Evolutionary conservation across 352 stramenopile species (phyloP), one percentile per base, ranked within the genome.

Genomic region (Globisporangium emineosum): DNA sequence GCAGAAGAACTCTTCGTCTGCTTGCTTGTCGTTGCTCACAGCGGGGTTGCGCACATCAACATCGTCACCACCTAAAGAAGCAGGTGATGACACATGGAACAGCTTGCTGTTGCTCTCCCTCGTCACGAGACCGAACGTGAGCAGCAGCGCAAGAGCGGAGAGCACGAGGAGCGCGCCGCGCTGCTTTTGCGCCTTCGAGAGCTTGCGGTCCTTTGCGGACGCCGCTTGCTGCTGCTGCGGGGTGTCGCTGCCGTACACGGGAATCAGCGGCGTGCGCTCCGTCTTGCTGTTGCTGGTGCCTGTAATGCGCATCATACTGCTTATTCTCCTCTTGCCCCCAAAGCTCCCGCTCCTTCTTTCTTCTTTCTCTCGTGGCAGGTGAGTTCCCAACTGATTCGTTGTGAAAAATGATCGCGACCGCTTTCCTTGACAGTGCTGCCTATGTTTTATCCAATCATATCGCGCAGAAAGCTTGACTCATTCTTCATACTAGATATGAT

Each of bases 91-190:
- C 8, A 40, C 29, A n/a, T 30, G 35, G n/a, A 67, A 37, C 19
- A 45, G 23, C 33, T 40, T 60, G 17, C 54, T 60, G 62, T 35
- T 60, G 62, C 30, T 67, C 45, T 67, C 62, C 53, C 43, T 35
- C 23, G 62, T 67, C n/a, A 67, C 62, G 43, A 67, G 23, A 21
- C 29, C 52, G 53, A 67, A 54, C 42, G 62, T 67, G 62, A 60
- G 54, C 40, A 67, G 54, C n/a, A 67, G 52, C 40, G 58, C 50
- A 5, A 69, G 33, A n/a, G 50, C 51, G 13, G 64, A 45, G n/a
- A 54, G 10, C 21, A 50, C 54, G 42, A 67, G 25, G 1, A 67
- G 45, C 40, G 23, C 37, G 4, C 45, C 42, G 23, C 62, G 58
- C 45, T 61, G 56, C 56, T 61, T 47, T 37, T 61, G 51, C 15